Evolutionary conservation across 1,284 basidiomycete species (phyloP).

Genomic region (Acaromyces ingoldii): DNA sequence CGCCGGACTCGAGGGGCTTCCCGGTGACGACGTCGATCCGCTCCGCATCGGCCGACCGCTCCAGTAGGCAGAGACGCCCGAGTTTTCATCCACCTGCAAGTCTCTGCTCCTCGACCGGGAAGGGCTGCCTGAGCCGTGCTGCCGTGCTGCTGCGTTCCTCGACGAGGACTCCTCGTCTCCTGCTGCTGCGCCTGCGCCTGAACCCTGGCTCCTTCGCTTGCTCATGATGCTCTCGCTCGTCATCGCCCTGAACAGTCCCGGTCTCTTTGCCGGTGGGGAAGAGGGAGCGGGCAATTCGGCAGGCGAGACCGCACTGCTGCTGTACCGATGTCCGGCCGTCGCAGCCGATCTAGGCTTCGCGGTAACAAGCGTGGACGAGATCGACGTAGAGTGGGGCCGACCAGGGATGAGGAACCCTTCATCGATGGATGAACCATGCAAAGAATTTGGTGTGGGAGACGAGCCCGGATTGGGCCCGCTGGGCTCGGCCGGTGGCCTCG

Average conservation of each 20-base stretch:
- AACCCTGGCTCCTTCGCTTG: background rate
- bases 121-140: no score
- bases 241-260: background rate
- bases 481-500: conserved; percentile 27
- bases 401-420: background rate
- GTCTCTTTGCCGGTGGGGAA: background rate
- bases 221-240: background rate
- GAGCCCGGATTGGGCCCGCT: conserved; percentile 17
- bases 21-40: background rate
- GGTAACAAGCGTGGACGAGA: background rate
- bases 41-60: background rate
- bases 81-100: background rate
- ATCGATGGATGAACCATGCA: background rate
- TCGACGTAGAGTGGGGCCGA: background rate
- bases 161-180: no score
- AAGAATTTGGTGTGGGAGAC: no score
- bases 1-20: background rate
- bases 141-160: no score
- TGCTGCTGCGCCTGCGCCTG: no score
- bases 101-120: background rate
- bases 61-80: background rate
- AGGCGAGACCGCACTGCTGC: background rate
- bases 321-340: background rate
- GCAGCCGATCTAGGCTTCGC: background rate
- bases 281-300: background rate